Evolutionary conservation across 768 basidiomycete species (phyloP), one percentile per base, ranked within the genome.

Genomic region (Leccinum rimulosum): DNA sequence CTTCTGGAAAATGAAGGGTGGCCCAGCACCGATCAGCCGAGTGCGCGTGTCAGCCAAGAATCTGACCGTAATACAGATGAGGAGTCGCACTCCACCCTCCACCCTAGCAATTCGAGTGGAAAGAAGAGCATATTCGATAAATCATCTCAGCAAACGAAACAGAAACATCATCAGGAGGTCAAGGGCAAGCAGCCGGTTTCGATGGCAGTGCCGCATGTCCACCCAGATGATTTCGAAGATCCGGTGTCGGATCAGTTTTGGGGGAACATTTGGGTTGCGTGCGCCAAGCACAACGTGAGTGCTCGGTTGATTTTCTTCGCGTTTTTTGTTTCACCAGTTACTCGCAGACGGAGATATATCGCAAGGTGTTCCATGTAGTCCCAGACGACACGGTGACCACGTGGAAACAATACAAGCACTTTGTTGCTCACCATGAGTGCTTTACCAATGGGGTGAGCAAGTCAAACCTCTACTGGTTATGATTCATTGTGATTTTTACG

Each of bases 321-420:
- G 6, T 54, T 12, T 25, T 27, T 30, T n/a, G 50, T 11, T 60
- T 64, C 6, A 60, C n/a, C 14, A 6, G 33, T 54, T 55, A 55
- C 14, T 53, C 57, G 11, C 60, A 95, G 94, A 99, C 96, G 61
- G 92, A 96, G 70, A 93, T 98, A 63, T 98, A 84, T 75, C 88
- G 95, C 56, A 95, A 91, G 70, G 95, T 98, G 4, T 99, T 99
- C 78, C 88, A 93, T 66, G 88, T 90, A 36, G 78, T 95, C 56
- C 96, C 96, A 6, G 96, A 98, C 71, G 95, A 99, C 70, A 79
- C 87, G 25, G 84, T 98, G 60, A 88, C 88, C 2, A 96, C 95
- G 0, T 99, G 96, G 96, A 95, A 95, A 68, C 90, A 93, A 68
- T 98, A 88, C 75, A 95, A 88, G 69, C 91, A 95, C 61, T 98